Evolutionary conservation across 2,329 filamentous ascomycete genomes (phyloP).

Genomic region (Cercospora zeina): DNA sequence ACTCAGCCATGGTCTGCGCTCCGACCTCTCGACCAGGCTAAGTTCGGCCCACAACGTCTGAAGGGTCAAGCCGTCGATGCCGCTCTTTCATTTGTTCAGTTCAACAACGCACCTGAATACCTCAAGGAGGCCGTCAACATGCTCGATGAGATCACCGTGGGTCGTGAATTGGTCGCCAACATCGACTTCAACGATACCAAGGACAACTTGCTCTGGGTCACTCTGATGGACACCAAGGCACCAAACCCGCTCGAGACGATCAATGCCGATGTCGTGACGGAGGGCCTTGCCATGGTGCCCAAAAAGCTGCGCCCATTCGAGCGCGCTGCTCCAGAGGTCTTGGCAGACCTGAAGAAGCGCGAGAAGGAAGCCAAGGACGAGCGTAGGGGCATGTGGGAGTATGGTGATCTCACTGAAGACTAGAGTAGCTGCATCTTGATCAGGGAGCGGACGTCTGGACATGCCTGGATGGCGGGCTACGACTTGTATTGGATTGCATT

Average conservation of each 20-base stretch:
- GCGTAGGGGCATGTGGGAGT: slow-evolving; percentile 93
- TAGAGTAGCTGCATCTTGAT: slow-evolving; percentile 24
- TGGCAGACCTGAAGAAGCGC: slow-evolving; percentile 70
- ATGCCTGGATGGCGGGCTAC: background rate
- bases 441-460: background rate
- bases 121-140: slow-evolving; percentile 75
- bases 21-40: slow-evolving; percentile 73
- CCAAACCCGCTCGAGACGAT: slow-evolving; percentile 70
- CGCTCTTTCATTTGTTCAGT: slow-evolving; percentile 81
- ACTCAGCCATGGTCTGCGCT: slow-evolving; percentile 80
- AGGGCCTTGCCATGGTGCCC: slow-evolving; percentile 87
- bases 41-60: slow-evolving; percentile 79
- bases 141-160: slow-evolving; percentile 70
- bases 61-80: slow-evolving; percentile 86
- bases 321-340: slow-evolving; percentile 68
- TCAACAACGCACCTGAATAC: slow-evolving; percentile 80
- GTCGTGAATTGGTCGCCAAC: slow-evolving; percentile 77
- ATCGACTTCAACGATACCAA: slow-evolving; percentile 79
- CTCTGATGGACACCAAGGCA: slow-evolving; percentile 75
- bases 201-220: slow-evolving; percentile 76
- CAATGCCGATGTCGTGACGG: slow-evolving; percentile 81
- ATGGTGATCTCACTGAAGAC: slow-evolving; percentile 92
- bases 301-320: slow-evolving; percentile 92
- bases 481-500: background rate
- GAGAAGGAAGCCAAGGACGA: slow-evolving; percentile 77